These are phyloP conservation scores for Globisporangium emineosum DNA, from an alignment of 352 stramenopile genomes.

Conservation along the genomic window DNA sequence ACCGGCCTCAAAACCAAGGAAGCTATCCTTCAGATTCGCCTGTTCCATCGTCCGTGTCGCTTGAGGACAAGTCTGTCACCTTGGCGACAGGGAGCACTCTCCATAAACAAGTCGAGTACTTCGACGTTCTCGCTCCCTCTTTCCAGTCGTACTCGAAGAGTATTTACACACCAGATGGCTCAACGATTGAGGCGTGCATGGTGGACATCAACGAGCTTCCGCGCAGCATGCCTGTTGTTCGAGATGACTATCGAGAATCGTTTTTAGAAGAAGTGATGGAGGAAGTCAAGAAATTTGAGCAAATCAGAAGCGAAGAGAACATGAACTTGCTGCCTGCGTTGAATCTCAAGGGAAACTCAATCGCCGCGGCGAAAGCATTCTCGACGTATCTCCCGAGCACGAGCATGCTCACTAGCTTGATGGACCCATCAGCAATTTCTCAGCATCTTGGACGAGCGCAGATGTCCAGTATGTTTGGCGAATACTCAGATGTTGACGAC, in stretches of 20 bases:
- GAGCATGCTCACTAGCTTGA: constrained; percentile 71
- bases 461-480: constrained; percentile 51
- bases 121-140: constrained; percentile 55
- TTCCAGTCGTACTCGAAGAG: constrained; percentile 61
- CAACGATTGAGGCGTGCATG: constrained; percentile 61
- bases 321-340: constrained; percentile 57
- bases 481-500: constrained; percentile 50
- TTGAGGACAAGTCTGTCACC: constrained; percentile 37
- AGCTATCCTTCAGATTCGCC: constrained; percentile 12
- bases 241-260: constrained; percentile 43
- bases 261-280: constrained; percentile 65
- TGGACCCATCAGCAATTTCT: constrained; percentile 59
- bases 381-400: constrained; percentile 68
- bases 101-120: constrained; percentile 60
- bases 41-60: constrained; percentile 1
- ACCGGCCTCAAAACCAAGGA: constrained; percentile 54
- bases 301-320: constrained; percentile 42
- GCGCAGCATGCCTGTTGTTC: constrained; percentile 38
- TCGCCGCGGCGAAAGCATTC: constrained; percentile 67
- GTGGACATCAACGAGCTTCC: constrained; percentile 64
- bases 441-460: constrained; percentile 42
- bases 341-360: constrained; percentile 51
- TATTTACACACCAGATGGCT: constrained; percentile 68
- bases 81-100: constrained; percentile 35
- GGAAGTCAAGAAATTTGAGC: constrained; percentile 56